Evolutionary conservation across 2,329 filamentous ascomycete species (phyloP).

Genomic region (Beauveria sp.): DNA sequence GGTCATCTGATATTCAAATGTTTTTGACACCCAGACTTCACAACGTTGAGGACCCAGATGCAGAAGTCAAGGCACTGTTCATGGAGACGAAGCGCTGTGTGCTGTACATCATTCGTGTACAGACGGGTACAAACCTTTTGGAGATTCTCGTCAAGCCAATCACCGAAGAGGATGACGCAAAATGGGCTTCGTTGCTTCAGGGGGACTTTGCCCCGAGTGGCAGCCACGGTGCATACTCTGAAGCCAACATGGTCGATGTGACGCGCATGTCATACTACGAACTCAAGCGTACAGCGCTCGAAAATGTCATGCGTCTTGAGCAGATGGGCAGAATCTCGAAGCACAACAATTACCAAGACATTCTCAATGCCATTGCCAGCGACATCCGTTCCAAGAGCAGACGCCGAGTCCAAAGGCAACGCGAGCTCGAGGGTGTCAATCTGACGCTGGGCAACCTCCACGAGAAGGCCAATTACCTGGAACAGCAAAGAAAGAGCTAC

Average conservation of each 20-base stretch:
- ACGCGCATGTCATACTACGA: conserved; percentile 85
- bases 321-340: conserved; percentile 79
- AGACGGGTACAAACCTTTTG: conserved; percentile 84
- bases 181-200: conserved; percentile 72
- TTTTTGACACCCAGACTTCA: conserved; percentile 85
- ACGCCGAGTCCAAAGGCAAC: conserved; percentile 80
- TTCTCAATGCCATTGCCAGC: conserved; percentile 93
- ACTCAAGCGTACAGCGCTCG: conserved; percentile 84
- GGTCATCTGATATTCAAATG: conserved; percentile 82
- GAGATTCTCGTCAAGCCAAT: conserved; percentile 93
- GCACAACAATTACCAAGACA: conserved; percentile 90
- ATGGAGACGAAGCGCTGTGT: conserved; percentile 98
- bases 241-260: conserved; percentile 80
- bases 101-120: conserved; percentile 94
- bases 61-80: conserved; percentile 83
- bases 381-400: conserved; percentile 97
- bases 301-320: conserved; percentile 89
- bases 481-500: conserved; percentile 93
- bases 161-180: conserved; percentile 75
- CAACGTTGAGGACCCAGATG: conserved; percentile 86
- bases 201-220: conserved; percentile 69
- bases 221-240: conserved; percentile 81
- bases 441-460: conserved; percentile 68
- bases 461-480: conserved; percentile 84
- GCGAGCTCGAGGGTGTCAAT: conserved; percentile 78